Evolutionary conservation across 2,329 filamentous ascomycete species (phyloP).

Genomic region (Lasiodiplodia gonubiensis): DNA sequence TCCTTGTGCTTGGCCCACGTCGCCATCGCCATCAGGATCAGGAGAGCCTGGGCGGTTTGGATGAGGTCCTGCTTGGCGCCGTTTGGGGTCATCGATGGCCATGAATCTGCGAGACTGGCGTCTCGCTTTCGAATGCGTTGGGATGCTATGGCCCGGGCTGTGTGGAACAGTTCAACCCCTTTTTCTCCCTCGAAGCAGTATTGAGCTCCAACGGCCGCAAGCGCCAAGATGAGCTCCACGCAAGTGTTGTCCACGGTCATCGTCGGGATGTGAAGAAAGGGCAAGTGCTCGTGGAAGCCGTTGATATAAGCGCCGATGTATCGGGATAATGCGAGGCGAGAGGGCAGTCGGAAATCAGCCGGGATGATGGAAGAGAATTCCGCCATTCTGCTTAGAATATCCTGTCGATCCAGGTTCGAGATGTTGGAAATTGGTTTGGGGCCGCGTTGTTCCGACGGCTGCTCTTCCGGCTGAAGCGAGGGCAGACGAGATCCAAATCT

Average conservation of each 20-base stretch:
- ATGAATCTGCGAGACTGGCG: conserved; percentile 48
- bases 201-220: conserved; percentile 70
- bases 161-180: conserved; percentile 63
- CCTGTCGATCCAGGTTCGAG: conserved; percentile 42
- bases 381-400: conserved; percentile 63
- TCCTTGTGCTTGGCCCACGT: conserved; percentile 65
- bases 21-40: conserved; percentile 65
- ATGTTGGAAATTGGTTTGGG: conserved; percentile 42
- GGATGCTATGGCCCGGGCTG: conserved; percentile 60
- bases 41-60: conserved; percentile 69
- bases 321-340: conserved; percentile 69
- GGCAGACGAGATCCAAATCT: conserved; percentile 48
- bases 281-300: conserved; percentile 67
- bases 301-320: conserved; percentile 74
- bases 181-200: conserved; percentile 62
- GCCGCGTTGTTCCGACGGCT: conserved; percentile 30
- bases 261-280: conserved; percentile 71
- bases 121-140: conserved; percentile 59
- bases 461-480: conserved; percentile 47
- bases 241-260: conserved; percentile 68
- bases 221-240: conserved; percentile 70
- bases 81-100: conserved; percentile 33
- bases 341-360: conserved; percentile 70
- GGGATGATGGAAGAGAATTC: conserved; percentile 67
- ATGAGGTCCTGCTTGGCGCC: conserved; percentile 50